Evolutionary conservation across 2,329 filamentous ascomycete species (phyloP).

Genomic region (Coniochaeta ligniaria): DNA sequence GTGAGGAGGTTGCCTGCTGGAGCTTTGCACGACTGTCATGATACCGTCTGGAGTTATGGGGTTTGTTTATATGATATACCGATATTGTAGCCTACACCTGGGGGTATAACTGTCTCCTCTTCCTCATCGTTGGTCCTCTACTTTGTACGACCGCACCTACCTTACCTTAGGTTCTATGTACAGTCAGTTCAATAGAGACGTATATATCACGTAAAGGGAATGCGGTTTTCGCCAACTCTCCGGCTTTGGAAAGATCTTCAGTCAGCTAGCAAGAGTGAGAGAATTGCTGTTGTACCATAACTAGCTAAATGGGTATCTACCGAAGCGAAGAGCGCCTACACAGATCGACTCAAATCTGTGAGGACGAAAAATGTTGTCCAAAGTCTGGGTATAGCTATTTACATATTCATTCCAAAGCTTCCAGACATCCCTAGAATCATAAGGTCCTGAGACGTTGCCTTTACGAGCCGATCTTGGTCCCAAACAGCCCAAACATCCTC

Average conservation of each 20-base stretch:
- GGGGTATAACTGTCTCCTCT: neutral
- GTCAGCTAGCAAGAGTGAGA: too few relatives aligned
- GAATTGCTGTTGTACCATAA: too few relatives aligned
- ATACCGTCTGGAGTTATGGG: neutral
- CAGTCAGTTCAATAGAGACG: neutral
- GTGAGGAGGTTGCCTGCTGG: neutral
- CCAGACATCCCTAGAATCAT: neutral
- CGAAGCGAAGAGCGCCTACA: neutral
- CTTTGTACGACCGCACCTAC: neutral
- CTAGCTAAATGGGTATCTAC: neutral
- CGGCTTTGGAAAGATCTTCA: neutral
- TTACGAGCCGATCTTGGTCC: constrained; percentile 12
- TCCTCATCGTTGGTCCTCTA: neutral
- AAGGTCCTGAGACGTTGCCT: neutral
- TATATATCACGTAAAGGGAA: neutral
- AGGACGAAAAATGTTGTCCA: neutral
- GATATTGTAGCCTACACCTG: neutral
- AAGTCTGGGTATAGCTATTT: neutral
- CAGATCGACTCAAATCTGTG: too few relatives aligned
- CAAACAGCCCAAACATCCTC: constrained; percentile 16
- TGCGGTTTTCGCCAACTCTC: neutral
- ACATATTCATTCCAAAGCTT: neutral
- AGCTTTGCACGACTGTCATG: constrained; percentile 1
- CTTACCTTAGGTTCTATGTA: too few relatives aligned
- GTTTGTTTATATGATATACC: neutral